Base-by-base conservation (phyloP, 352 stramenopile genomes). In the Globisporangium recalcitrans region DNA sequence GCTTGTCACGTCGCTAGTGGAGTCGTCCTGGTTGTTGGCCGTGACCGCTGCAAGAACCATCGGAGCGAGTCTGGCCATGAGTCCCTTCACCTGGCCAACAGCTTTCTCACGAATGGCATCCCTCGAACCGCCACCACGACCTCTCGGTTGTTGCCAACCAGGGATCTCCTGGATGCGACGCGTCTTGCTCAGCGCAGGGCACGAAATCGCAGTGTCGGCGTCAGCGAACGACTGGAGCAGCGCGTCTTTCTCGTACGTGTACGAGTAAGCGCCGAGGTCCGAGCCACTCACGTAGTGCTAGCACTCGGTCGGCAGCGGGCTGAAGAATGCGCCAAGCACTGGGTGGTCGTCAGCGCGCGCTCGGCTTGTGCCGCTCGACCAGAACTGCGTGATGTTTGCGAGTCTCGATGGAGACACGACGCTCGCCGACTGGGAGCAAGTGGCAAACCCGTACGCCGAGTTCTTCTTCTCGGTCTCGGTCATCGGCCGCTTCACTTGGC, bases 211-310 rank as follows among this genome's bases (percentile, higher is more conserved):
- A 2, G 40, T 65, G 1, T 56, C 58, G 19, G 59, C 49, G 4
- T 58, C 26, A 2, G 49, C 36, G 19, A 64, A 64, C 19, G 59
- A 64, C 38, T 64, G 48, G 8, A 89, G 75, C 10, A 89, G 53
- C 11, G 66, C 59, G 55, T 88, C 77, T n/a, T 74, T 69, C 22
- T 73, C 58, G 73, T 90, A 90, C 69, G 78, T 63, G 73, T 90
- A 90, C 42, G 78, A 87, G 34, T 79, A 63, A 40, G 70, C 69
- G 1, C 78, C 80, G 27, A 90, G 58, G 54, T 90, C 77, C 1
- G 61, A 68, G 32, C 44, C 64, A 29, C 67, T 78, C 14, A 86
- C 80, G 36, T 80, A 90, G 51, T 69, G 67, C 80, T 78, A 90
- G 65, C 85, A 90, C 56, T 90, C 63, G 34, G 62, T 83, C 6